Evolutionary conservation across 768 basidiomycete species (phyloP), one percentile per base, ranked within the genome.

Genomic region (Mycena olivaceomarginata): DNA sequence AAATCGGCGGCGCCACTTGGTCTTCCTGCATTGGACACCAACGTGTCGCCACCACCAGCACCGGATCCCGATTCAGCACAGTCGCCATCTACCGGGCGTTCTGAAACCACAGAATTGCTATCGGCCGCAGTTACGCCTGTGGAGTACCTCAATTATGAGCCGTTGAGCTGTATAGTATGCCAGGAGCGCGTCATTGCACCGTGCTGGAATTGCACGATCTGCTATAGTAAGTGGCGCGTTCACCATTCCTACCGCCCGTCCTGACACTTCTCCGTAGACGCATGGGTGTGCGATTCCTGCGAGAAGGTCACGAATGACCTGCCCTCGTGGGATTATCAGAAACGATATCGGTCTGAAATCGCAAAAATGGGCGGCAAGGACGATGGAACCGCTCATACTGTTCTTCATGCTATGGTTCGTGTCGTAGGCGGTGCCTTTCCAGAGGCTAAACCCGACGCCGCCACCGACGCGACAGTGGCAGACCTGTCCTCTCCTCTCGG

Each of bases 271-370:
- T 40, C 18, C 45, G 4, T 39, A 73, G 67, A 56, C 43, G 20
- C 65, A 1, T 77, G 76, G 76, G 67, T 77, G 1, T 77, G 76
- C 67, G 71, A 73, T 31, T 57, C 67, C 2, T 77, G 76, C 45
- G 76, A 77, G 4, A 64, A 63, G 60, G 37, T 22, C 7, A 57
- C 69, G 20, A 51, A 73, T 53, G 62, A 70, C 0, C n/a, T 77
- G 41, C 1, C 8, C 0, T 67, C 76, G 9, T 77, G 76, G 76
- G 76, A 69, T 16, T 64, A 62, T 31, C 46, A 46, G 9, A 72
- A 77, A n/a, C 67, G 60, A 13, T 65, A 77, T 18, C 76, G 67
- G 6, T 20, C 39, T 4, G 67, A 72, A 20, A 41, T 62, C 12
- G 25, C 18, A 11, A 22, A 25, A 39, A 15, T 48, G 9, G 20